Evolutionary conservation across 139 green algal genomes (phyloP).

Genomic region (Closterium sp.): DNA sequence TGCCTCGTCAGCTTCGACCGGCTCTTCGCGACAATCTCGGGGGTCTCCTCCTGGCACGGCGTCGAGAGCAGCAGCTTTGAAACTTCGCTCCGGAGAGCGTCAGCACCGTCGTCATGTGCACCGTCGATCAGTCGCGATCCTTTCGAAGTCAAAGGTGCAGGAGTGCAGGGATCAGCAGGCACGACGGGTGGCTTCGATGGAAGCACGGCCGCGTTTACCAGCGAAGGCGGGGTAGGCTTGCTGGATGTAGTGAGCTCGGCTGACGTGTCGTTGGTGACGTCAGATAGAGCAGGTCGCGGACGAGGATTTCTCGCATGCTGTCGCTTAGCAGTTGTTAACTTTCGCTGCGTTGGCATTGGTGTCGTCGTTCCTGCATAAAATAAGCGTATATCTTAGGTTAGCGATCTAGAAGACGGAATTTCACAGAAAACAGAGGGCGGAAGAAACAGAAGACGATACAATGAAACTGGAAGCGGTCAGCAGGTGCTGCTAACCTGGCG

Average conservation of each 20-base stretch:
- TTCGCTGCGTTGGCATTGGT: neutral
- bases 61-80: neutral
- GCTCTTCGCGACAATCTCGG: neutral
- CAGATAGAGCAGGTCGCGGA: neutral
- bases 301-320: neutral
- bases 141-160: neutral
- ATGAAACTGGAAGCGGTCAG: neutral
- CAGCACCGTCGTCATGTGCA: neutral
- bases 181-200: neutral
- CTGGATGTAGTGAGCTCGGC: neutral
- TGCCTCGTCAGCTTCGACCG: neutral
- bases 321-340: neutral
- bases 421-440: neutral
- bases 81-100: neutral
- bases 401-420: no score
- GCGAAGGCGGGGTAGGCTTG: neutral
- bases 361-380: neutral
- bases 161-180: neutral
- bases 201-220: neutral
- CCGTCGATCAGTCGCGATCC: neutral
- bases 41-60: neutral
- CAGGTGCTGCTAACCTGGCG: neutral
- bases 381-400: neutral
- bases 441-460: neutral
- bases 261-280: neutral